phyloP scores from a whole-genome alignment of 352 stramenopile genomes.

The Phytopythium aichiense region DNA sequence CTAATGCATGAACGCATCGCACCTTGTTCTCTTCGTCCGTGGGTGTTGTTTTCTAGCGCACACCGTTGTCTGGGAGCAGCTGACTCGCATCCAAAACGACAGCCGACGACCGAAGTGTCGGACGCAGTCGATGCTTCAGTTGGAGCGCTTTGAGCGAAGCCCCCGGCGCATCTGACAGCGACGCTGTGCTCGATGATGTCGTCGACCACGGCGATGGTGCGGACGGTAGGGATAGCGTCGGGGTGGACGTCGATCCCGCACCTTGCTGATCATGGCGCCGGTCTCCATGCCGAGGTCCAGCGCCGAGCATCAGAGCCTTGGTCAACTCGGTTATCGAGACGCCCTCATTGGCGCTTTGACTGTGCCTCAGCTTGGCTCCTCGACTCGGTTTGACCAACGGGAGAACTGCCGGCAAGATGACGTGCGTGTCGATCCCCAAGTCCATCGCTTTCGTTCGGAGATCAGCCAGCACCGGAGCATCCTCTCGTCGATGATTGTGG shows the following conservation, averaged over 20 bases:
- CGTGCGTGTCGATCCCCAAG: slow-evolving; percentile 9
- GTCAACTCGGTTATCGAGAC: slow-evolving; percentile 7
- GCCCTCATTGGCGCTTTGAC: not conserved
- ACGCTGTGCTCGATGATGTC: not conserved
- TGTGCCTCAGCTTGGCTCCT: not conserved
- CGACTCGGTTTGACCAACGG: not conserved
- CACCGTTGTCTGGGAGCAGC: slow-evolving; percentile 2
- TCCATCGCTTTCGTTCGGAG: not conserved
- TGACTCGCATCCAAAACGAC: slow-evolving; percentile 22
- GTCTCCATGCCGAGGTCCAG: not conserved
- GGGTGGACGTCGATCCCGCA: not conserved
- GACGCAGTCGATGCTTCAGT: slow-evolving; percentile 15
- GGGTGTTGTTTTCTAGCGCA: not conserved
- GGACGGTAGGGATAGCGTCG: not conserved
- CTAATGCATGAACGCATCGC: not conserved
- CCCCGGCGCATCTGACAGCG: not conserved
- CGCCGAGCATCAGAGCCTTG: slow-evolving; percentile 10
- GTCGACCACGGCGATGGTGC: not conserved
- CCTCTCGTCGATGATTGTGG: not conserved
- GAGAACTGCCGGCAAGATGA: slow-evolving; percentile 14
- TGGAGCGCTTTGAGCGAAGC: not conserved
- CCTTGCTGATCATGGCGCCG: not conserved
- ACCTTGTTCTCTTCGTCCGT: not conserved
- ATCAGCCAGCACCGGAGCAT: not conserved
- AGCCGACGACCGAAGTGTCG: slow-evolving; percentile 17